A percentile compares a stretch with the other conserved stretches of the same genome.
These are phyloP conservation scores for Termitomyces sp. DNA, from an alignment of 768 basidiomycete genomes.

Conservation along the genomic window DNA sequence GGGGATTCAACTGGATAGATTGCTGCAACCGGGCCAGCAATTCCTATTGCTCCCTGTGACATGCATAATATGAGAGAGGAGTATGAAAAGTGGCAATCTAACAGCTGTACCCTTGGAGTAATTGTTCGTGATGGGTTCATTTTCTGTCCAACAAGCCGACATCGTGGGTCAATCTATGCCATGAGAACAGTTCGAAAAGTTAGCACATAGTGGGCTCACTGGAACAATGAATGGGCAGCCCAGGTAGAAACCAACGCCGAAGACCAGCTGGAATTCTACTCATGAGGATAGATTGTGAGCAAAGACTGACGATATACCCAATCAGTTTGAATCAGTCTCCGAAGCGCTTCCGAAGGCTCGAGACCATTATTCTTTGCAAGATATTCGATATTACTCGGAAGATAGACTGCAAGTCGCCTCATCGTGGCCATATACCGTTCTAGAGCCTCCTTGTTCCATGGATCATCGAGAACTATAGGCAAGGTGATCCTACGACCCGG, in stretches of 20 bases:
- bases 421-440: slow-evolving; percentile 53
- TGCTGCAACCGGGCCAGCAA: slow-evolving; percentile 63
- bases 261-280: slow-evolving; percentile 40
- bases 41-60: slow-evolving; percentile 61
- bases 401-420: slow-evolving; percentile 57
- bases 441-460: slow-evolving; percentile 53
- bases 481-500: slow-evolving; percentile 53
- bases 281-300: neutral
- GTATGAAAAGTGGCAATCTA: neutral
- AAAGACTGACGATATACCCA: slow-evolving; percentile 35
- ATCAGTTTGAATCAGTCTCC: slow-evolving; percentile 44
- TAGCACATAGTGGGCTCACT: slow-evolving; percentile 27
- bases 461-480: slow-evolving; percentile 63
- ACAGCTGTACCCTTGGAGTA: slow-evolving; percentile 47
- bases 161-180: slow-evolving; percentile 48
- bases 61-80: neutral
- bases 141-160: slow-evolving; percentile 62
- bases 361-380: slow-evolving; percentile 63
- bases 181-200: neutral
- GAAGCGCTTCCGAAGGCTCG: slow-evolving; percentile 37
- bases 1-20: slow-evolving; percentile 65
- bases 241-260: slow-evolving; percentile 63
- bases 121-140: slow-evolving; percentile 73
- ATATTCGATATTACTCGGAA: slow-evolving; percentile 69
- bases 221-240: slow-evolving; percentile 63